Base-by-base conservation (phyloP, 2,329 filamentous ascomycete species). In the Chalara sp. region DNA sequence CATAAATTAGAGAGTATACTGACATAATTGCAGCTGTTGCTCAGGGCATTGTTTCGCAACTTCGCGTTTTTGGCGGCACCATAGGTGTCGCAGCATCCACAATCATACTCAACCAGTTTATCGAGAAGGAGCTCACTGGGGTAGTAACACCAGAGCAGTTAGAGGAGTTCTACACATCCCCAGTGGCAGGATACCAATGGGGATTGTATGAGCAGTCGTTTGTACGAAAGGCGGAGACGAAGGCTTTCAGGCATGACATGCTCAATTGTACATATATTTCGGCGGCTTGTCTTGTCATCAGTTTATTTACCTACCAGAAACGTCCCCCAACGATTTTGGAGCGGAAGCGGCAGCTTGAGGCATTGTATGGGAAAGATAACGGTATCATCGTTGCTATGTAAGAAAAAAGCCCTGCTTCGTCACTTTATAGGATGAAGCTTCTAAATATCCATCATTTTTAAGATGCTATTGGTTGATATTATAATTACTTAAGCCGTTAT, bases 1-100 rank as follows among this genome's bases (percentile, higher is more conserved):
- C 21, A 21, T 21, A 21, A 21, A 21, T 21, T 21, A 21, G 21
- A 21, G 21, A 21, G 21, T 21, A 21, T 21, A 21, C 21, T 21
- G 21, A 21, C 3, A 21, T 21, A 21, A 29, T 5, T 33, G 4
- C 35, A 46, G 80, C 80, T 1, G 76, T 79, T 2, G 79, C 78
- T 0, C 79, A 83, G 56, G 81, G 80, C 0, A 74, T 79, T 5
- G 71, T 83, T 7, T 77, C 80, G 1, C 80, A 84, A 63, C 73
- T 76, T 1, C 73, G 81, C 11, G 76, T 83, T 0, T 66, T 84
- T 2, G 81, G 81, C 1, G 80, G 81, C 3, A 76, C 76, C 37
- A 70, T 83, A 31, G 81, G 80, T 1, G 70, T 84, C 42, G 75
- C 79, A 0, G 63, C 76, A 29, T 80, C 80, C 56, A 81, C 76